Conservation (phyloP, 495 filamentous ascomycete genomes). For the Neurospora sp. region DNA sequence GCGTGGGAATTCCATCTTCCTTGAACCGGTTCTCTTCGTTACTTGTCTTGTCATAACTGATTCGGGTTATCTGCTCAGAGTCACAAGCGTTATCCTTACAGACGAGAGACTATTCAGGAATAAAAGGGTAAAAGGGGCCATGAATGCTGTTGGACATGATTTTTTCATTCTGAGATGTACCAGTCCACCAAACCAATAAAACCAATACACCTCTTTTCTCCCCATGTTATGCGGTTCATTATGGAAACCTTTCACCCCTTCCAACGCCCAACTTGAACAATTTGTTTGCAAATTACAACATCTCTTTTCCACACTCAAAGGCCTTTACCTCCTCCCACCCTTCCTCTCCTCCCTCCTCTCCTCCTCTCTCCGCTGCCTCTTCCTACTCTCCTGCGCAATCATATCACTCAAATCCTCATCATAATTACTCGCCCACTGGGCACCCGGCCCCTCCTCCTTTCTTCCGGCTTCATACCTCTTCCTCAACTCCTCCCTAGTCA, state of each 20-base stretch:
- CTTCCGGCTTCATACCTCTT: slow-evolving; percentile 65
- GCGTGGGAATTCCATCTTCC: no score
- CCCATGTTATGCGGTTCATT: neutral
- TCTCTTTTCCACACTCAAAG: neutral
- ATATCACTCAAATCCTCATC: slow-evolving; percentile 93
- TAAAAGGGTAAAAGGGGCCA: no score
- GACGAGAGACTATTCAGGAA: no score
- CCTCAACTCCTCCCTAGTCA: slow-evolving; percentile 50
- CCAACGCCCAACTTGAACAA: neutral
- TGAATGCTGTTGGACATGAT: neutral
- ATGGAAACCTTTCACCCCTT: neutral
- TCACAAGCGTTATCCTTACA: no score
- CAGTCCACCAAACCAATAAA: neutral
- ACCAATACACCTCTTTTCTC: neutral
- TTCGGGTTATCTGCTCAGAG: no score
- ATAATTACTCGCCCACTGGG: slow-evolving; percentile 54
- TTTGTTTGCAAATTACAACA: neutral
- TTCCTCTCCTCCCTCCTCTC: slow-evolving; percentile 50
- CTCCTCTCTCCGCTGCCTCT: slow-evolving; percentile 77
- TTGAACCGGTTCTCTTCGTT: no score
- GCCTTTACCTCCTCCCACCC: slow-evolving; percentile 5
- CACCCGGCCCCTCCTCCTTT: slow-evolving; percentile 53
- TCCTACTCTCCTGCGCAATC: slow-evolving; percentile 89
- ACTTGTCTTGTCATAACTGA: no score
- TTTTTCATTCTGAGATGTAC: neutral